Conservation (phyloP, 2,329 filamentous ascomycete species). For the Colletotrichum sp. region DNA sequence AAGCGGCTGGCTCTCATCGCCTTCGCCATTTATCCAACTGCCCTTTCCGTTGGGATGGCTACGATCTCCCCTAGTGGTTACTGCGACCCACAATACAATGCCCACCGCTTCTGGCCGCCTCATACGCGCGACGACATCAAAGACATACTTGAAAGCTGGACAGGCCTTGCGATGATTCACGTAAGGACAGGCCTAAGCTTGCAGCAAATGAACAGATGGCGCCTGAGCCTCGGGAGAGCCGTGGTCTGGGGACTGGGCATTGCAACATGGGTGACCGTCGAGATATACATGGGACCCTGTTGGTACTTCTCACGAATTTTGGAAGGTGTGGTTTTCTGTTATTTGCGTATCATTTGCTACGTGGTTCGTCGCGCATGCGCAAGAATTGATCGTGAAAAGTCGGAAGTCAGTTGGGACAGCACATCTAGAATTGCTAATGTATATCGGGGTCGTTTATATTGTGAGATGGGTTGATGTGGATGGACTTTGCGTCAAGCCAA, state of each 20-base stretch:
- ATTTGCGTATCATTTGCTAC: neutral
- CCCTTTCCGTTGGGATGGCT: neutral
- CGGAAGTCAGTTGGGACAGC: neutral
- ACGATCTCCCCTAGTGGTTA: neutral
- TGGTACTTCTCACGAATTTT: neutral
- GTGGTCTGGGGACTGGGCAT: neutral
- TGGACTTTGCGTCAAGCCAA: neutral
- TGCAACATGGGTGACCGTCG: neutral
- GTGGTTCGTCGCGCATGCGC: neutral
- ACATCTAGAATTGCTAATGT: neutral
- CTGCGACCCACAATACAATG: neutral
- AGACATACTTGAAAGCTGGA: neutral
- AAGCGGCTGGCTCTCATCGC: neutral
- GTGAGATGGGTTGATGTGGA: neutral
- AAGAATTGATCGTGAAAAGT: neutral
- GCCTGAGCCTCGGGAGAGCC: neutral
- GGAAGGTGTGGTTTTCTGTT: neutral
- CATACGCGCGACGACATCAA: slow-evolving; percentile 1
- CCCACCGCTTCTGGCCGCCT: neutral
- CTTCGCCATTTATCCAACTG: neutral
- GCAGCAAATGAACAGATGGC: neutral
- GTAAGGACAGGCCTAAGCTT: neutral
- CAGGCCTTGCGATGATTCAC: neutral
- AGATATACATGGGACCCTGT: neutral
- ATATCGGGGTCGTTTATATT: neutral